phyloP scores from a whole-genome alignment of 1,139 yeast species.

The Geotrichum aggregatum region DNA sequence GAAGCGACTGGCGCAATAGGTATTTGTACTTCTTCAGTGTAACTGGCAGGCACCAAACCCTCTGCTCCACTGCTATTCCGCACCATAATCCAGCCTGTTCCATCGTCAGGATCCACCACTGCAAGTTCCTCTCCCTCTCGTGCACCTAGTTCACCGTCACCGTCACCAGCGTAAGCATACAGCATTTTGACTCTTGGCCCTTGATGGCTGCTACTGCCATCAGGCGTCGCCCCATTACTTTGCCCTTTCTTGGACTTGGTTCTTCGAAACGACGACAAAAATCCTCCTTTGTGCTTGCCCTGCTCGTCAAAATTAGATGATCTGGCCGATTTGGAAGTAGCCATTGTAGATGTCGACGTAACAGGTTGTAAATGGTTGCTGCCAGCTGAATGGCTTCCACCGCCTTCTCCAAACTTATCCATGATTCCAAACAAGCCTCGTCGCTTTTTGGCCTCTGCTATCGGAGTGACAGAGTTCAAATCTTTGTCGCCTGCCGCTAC shows the following conservation, averaged over 20 bases:
- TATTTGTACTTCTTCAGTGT: slow-evolving; percentile 51
- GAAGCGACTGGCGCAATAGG: slow-evolving; percentile 22
- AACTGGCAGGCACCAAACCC: slow-evolving; percentile 87
- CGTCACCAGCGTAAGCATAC: slow-evolving; percentile 65
- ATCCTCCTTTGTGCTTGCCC: slow-evolving; percentile 19
- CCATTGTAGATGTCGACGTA: slow-evolving; percentile 16
- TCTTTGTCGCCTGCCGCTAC: slow-evolving; percentile 70
- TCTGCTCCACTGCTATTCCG: slow-evolving; percentile 44
- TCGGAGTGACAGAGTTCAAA: slow-evolving; percentile 36
- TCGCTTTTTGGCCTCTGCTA: slow-evolving; percentile 33
- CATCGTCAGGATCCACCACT: slow-evolving; percentile 69
- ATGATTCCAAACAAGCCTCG: slow-evolving; percentile 30
- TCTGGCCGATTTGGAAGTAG: slow-evolving; percentile 5
- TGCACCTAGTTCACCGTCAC: slow-evolving; percentile 69
- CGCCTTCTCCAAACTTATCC: slow-evolving; percentile 22
- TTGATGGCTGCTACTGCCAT: neutral
- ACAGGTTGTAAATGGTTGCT: slow-evolving; percentile 4
- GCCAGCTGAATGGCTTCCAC: slow-evolving; percentile 22
- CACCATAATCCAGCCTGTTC: slow-evolving; percentile 88
- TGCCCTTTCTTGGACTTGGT: slow-evolving; percentile 10
- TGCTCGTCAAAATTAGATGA: slow-evolving; percentile 12
- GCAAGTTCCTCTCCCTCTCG: slow-evolving; percentile 57
- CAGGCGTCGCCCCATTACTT: neutral
- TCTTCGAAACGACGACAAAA: slow-evolving; percentile 17
- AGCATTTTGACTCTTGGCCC: slow-evolving; percentile 50